phyloP scores from a whole-genome alignment of 139 green algal genomes.

The Astrephomene gubernaculifera region DNA sequence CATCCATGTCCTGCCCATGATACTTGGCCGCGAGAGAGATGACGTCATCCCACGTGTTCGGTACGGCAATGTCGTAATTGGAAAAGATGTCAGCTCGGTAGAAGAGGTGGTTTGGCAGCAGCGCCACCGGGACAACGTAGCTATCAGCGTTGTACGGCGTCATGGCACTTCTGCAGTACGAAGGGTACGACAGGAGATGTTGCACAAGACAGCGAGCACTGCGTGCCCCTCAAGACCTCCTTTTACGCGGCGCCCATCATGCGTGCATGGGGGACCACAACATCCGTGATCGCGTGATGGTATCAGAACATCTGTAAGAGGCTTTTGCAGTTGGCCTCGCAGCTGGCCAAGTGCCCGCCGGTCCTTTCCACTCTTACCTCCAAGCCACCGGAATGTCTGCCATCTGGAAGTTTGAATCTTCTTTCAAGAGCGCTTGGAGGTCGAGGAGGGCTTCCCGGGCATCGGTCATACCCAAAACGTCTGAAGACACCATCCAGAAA shows the following conservation, averaged over 20 bases:
- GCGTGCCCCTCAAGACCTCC: background rate
- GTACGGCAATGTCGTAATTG: background rate
- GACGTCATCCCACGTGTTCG: slow-evolving; percentile 16
- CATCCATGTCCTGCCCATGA: background rate
- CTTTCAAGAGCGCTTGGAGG: background rate
- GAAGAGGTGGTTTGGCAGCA: background rate
- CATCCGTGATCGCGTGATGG: background rate
- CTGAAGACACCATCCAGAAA: background rate
- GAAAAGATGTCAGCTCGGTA: background rate
- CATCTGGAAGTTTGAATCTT: background rate
- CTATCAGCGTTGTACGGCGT: no score
- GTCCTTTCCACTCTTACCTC: background rate
- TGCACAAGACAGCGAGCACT: background rate
- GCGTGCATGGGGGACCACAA: background rate
- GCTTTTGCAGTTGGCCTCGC: background rate
- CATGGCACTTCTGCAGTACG: background rate
- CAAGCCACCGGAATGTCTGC: background rate
- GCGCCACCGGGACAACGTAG: background rate
- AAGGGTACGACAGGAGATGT: background rate
- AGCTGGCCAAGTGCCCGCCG: background rate
- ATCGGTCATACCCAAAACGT: background rate
- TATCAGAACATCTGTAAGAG: background rate
- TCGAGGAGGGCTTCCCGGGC: background rate
- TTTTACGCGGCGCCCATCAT: background rate
- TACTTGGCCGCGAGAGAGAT: background rate